Base-by-base conservation (phyloP, 2,329 filamentous ascomycete genomes). In the Phaeoacremonium minimum region DNA sequence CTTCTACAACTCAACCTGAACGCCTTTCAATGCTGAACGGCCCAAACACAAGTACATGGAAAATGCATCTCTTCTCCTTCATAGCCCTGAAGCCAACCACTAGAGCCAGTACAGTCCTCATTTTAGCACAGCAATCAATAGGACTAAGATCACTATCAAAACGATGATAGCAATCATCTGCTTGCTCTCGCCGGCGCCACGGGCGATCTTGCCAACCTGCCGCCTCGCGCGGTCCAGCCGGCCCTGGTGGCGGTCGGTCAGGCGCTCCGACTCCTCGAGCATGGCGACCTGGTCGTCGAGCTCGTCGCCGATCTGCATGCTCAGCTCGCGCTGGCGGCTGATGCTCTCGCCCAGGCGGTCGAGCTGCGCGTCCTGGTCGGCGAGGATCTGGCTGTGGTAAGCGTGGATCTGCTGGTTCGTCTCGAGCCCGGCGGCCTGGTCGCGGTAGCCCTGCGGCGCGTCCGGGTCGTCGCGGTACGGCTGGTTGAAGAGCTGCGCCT, bases 261-360 rank as follows among this genome's bases (percentile, higher is more conserved):
- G 75, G 30, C 76, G 75, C 55, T 97, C 93, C 30, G 94, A 80
- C 51, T 95, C 91, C 57, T 96, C 91, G 18, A 98, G 71, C 70
- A 98, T 71, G 49, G 84, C 74, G 26, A 94, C 85, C 53, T 98
- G 93, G 48, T 81, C 84, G 51, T 97, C 93, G 22, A 98, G 73
- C 70, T 98, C 93, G 58, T 96, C 87, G 18, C 93, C 91, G 52
- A 98, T 97, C 66, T 93, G 87, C 67, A 96, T 94, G 56, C 85
- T 90, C 43, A 98, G 71, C 66, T 97, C 87, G 33, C 94, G 75
- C 67, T 97, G 93, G 28, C 93, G 79, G 4, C 86, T 77, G 48
- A 98, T 96, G 40, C 80, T 87, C 52, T 81, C 78, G n/a, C 90
- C 87, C 4, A 98, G 69, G 8, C 76, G 73, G 58, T 97, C 91